Evolutionary conservation across 2,329 filamentous ascomycete genomes (phyloP), one percentile per base, ranked within the genome.

Genomic region (Emergomyces orientalis): DNA sequence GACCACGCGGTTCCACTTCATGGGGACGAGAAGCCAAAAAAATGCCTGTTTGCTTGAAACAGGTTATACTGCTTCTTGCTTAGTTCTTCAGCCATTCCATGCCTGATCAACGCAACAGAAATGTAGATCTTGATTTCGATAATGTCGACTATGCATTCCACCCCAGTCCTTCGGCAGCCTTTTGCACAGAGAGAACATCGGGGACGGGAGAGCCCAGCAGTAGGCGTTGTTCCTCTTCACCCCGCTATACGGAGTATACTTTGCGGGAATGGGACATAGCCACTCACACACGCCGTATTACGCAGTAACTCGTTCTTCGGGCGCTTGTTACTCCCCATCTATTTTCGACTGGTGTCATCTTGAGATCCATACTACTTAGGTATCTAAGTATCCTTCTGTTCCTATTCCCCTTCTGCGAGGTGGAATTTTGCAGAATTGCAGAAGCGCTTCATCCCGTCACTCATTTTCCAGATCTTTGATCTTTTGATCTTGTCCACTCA

Each of bases 111-210:
- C 25, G 3, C 56, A 11, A 43, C 6, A 32, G 5, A 13, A 30
- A 34, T 58, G 55, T 17, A 17, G 55, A 58, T 58, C 55, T 58
- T 30, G 55, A 58, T 58, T 57, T 37, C 43, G 55, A 41, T 30
- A 43, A 41, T n/a, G 22, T 25, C n/a, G 34, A 17, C 37, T 47
- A 22, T 37, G 9, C 11, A 34, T 34, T 41, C 19, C 39, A 43
- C 22, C 34, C 39, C 34, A 32, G 22, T 13, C 22, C n/a, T 39
- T 19, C 14, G 27, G 25, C 25, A 19, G 6, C 19, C 14, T 13
- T 54, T 19, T 7, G 51, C 7, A 19, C 14, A 25, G 27, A 54
- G 14, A n/a, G n/a, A n/a, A n/a, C n/a, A n/a, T 22, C 49, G n/a
- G 7, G 25, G 6, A 52, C 30, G 17, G 17, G 49, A 32, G 6